phyloP scores from a whole-genome alignment of 2,329 filamentous ascomycete genomes.

The Pleomassaria siparia region DNA sequence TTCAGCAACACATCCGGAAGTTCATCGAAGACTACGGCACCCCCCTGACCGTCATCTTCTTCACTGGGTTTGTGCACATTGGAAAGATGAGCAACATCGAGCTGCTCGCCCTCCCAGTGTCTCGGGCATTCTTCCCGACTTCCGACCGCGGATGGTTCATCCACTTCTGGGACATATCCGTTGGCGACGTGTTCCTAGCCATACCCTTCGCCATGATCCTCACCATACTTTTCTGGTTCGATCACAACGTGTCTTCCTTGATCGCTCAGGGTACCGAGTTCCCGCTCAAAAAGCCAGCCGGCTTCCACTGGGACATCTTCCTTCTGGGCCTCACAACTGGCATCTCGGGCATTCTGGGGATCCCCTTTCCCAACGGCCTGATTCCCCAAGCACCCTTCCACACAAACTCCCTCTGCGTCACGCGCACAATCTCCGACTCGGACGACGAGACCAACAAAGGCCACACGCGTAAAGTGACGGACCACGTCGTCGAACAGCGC shows the following conservation, averaged over 20 bases:
- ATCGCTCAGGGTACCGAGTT: slow-evolving; percentile 59
- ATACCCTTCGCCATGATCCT: slow-evolving; percentile 84
- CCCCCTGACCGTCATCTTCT: slow-evolving; percentile 68
- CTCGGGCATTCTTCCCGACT: slow-evolving; percentile 77
- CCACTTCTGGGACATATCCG: slow-evolving; percentile 75
- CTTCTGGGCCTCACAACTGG: slow-evolving; percentile 59
- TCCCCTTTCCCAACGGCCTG: slow-evolving; percentile 60
- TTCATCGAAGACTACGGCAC: slow-evolving; percentile 91
- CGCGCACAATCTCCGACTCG: slow-evolving; percentile 41
- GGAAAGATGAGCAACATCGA: slow-evolving; percentile 75
- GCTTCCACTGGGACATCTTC: slow-evolving; percentile 65
- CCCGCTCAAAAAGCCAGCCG: slow-evolving; percentile 59
- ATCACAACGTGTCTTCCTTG: slow-evolving; percentile 69
- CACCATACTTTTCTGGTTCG: slow-evolving; percentile 86
- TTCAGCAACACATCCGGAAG: slow-evolving; percentile 72
- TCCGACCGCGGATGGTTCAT: slow-evolving; percentile 74
- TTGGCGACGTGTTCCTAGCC: slow-evolving; percentile 76
- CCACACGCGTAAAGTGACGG: slow-evolving; percentile 46
- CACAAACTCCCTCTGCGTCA: slow-evolving; percentile 55
- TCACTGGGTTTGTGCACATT: slow-evolving; percentile 85
- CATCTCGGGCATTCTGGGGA: slow-evolving; percentile 57
- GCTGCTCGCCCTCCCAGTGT: slow-evolving; percentile 72
- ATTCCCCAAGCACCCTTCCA: slow-evolving; percentile 63
- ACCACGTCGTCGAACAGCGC: slow-evolving; percentile 58
- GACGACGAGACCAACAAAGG: slow-evolving; percentile 47